Evolutionary conservation across 345 rosid species (phyloP), one percentile per base, ranked within the genome.

Genomic region (Salix caprea): DNA sequence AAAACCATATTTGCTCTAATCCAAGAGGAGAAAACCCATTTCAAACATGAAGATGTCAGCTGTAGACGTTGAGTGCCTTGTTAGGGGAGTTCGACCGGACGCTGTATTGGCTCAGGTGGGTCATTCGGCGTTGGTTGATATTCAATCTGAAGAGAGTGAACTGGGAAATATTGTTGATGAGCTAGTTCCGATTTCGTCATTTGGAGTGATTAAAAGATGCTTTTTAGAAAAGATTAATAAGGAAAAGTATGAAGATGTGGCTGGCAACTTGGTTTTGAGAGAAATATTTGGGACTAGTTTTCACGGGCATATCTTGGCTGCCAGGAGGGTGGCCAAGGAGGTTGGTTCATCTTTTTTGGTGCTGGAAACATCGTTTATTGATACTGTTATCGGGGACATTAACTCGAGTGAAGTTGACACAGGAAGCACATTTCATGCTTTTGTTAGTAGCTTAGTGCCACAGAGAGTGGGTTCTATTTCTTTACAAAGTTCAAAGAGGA

Each of bases 281-380:
- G 96, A 92, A 86, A 89, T 92, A 32, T 96, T 93, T 65, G 98
- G 98, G 76, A 80, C 85, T 65, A 82, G 94, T 77, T 92, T 90
- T 71, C 87, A 96, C 70, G 98, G 92, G 6, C 92, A 93, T 85
- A 46, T 93, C 69, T 82, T 90, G 80, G 89, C 92, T 79, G 94
- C 99, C 60, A 91, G 86, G 85, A 80, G 77, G 56, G 94, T 84
- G 2, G 96, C 97, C 11, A 72, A 50, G 73, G 97, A 96, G 87
- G 91, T 91, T 76, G 96, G 94, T 75, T 96, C 94, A 0, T 80
- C 88, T 3, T 96, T 93, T 82, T 46, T 91, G 83, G 75, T 87
- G 71, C 88, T 96, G 7, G 97, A 96, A 78, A 87, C 98, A 18
- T 88, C 96, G 0, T 79, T 82, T 78, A 85, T 87, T 61, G 80